Evolutionary conservation across 352 stramenopile genomes (phyloP).

Genomic region (Globisporangium nagaii): DNA sequence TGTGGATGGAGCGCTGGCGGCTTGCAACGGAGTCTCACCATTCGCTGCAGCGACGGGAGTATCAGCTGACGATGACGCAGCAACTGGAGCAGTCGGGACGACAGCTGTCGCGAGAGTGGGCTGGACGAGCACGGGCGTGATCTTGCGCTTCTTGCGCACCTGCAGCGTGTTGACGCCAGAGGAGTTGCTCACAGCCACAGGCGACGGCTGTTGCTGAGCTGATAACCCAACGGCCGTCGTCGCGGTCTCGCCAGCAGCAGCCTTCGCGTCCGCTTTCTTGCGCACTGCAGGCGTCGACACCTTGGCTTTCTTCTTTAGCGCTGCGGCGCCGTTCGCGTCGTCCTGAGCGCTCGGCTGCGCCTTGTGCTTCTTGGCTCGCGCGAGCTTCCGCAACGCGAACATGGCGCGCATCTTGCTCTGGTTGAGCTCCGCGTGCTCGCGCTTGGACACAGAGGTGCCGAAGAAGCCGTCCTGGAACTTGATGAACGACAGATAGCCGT

Average conservation of each 20-base stretch:
- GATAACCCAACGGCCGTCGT: too few species aligned
- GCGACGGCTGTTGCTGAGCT: constrained; percentile 2
- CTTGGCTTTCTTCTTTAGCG: constrained; percentile 23
- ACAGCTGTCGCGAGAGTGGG: not conserved
- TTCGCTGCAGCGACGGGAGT: not conserved
- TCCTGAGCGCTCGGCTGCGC: not conserved
- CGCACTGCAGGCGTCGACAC: constrained; percentile 14
- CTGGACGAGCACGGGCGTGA: constrained; percentile 38
- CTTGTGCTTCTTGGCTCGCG: constrained; percentile 48
- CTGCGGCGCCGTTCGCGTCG: constrained; percentile 1
- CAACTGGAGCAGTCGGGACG: not conserved
- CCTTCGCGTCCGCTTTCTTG: constrained; percentile 11
- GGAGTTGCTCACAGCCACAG: constrained; percentile 3
- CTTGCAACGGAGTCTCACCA: not conserved
- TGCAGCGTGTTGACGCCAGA: constrained; percentile 55
- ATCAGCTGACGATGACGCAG: too few species aligned
- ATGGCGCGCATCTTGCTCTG: constrained; percentile 46
- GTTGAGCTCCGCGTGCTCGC: constrained; percentile 42
- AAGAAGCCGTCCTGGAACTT: constrained; percentile 89
- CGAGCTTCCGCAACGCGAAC: constrained; percentile 56
- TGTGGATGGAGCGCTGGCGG: not conserved
- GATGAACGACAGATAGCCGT: constrained; percentile 95
- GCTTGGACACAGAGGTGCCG: constrained; percentile 22
- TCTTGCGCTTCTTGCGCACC: constrained; percentile 82
- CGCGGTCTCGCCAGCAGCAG: not conserved